Evolutionary conservation across 305 asterid species (phyloP).

Genomic region (Vinca major): DNA sequence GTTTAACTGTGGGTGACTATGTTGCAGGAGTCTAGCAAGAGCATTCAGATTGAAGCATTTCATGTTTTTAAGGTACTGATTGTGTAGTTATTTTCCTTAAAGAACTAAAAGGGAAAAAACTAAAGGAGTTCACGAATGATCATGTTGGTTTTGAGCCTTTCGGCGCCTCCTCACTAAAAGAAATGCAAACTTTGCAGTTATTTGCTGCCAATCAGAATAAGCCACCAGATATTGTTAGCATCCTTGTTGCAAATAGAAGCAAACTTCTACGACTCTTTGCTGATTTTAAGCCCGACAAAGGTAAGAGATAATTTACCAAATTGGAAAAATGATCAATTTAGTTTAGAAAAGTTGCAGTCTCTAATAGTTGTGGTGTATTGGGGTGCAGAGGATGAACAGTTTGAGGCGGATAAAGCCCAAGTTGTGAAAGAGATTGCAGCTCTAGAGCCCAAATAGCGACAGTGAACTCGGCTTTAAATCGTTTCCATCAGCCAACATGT

Average conservation of each 20-base stretch:
- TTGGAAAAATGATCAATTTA: not conserved
- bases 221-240: conserved; percentile 77
- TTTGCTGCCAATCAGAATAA: conserved; percentile 88
- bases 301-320: conserved; percentile 14
- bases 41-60: conserved; percentile 89
- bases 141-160: not conserved
- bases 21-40: conserved; percentile 91
- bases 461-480: conserved; percentile 16
- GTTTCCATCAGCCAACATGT: conserved; percentile 16
- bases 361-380: conserved; percentile 14
- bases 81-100: no score
- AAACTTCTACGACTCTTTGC: conserved; percentile 93
- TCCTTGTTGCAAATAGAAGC: conserved; percentile 74
- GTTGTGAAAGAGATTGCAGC: conserved; percentile 87
- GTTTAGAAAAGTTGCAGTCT: not conserved
- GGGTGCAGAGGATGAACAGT: conserved; percentile 79
- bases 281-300: conserved; percentile 81
- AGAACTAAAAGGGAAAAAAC: no score
- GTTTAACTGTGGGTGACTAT: conserved; percentile 14
- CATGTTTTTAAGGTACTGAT: conserved; percentile 85
- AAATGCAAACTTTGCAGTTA: conserved; percentile 37
- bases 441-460: conserved; percentile 63
- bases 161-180: conserved; percentile 5
- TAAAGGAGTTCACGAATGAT: not conserved
- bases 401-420: conserved; percentile 95